Evolutionary conservation across 371 early-diverging fungal genomes (phyloP).

Genomic region (Rhizopus sp.): DNA sequence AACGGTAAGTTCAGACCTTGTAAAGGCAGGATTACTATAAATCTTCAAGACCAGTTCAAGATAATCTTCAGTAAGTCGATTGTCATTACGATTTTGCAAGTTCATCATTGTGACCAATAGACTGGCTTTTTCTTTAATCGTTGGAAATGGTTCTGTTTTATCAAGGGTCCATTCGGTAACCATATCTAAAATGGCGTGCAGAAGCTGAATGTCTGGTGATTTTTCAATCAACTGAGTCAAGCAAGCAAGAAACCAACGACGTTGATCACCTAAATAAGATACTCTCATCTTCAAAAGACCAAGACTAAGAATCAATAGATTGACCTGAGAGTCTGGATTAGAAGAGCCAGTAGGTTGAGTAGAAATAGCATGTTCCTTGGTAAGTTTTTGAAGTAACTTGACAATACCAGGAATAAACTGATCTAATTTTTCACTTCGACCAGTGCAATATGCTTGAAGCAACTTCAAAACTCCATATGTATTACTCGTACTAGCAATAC

Average conservation of each 20-base stretch:
- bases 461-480: slow-evolving; percentile 72
- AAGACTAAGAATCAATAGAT: slow-evolving; percentile 68
- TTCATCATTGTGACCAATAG: slow-evolving; percentile 90
- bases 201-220: slow-evolving; percentile 70
- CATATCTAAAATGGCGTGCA: slow-evolving; percentile 78
- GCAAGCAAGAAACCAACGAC: slow-evolving; percentile 83
- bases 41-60: slow-evolving; percentile 86
- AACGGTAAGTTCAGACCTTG: slow-evolving; percentile 89
- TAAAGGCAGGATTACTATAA: slow-evolving; percentile 78
- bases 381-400: slow-evolving; percentile 80
- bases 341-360: slow-evolving; percentile 18
- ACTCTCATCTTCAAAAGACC: slow-evolving; percentile 78
- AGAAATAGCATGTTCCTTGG: slow-evolving; percentile 73
- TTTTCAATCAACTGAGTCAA: slow-evolving; percentile 84
- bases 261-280: slow-evolving; percentile 83
- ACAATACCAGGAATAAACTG: slow-evolving; percentile 75
- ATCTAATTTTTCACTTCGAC: slow-evolving; percentile 71
- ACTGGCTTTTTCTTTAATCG: slow-evolving; percentile 94
- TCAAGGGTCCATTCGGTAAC: slow-evolving; percentile 88
- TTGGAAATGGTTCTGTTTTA: slow-evolving; percentile 85
- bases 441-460: slow-evolving; percentile 71
- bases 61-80: slow-evolving; percentile 75
- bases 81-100: slow-evolving; percentile 70
- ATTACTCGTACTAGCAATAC: slow-evolving; percentile 69
- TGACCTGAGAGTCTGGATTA: slow-evolving; percentile 57